Evolutionary conservation across 768 basidiomycete genomes (phyloP), one percentile per base, ranked within the genome.

Genomic region (Kwoniella mangroviensis): DNA sequence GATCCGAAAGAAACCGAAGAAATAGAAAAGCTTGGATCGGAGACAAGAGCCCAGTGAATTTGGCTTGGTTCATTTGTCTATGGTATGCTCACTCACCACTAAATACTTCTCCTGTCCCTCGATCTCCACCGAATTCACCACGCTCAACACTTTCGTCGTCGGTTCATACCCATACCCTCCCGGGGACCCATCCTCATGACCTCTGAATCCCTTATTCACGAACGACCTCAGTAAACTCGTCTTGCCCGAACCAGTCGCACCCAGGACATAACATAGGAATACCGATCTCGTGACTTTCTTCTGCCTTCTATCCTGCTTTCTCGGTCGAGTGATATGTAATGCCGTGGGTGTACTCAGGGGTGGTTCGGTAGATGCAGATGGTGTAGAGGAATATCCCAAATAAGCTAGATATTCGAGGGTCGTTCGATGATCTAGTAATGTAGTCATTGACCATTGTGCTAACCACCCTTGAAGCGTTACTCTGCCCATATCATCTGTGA

Each of bases 371-470:
- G 83, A 78, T 28, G 75, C 80, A 43, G 79, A 71, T 21, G 84
- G 76, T 13, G 78, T 74, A 49, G 76, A 80, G 0, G 92, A 90
- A 83, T 95, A 98, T 55, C 94, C 95, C 57, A 98, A 88, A 82
- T 98, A 97, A 4, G 94, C 95, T 11, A 99, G 90, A 82, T 98
- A 98, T 28, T 93, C 90, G 21, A 99, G 85, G 0, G 96, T 95
- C 17, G 91, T 92, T 81, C 89, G 91, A 77, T 96, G 91, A 72
- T 97, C 93, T n/a, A 98, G 87, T 0, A 98, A 86, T 0, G 96
- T 99, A 1, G 94, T 95, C 95, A 98, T 97, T 80, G 95, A 96
- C 96, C 96, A 99, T 80, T 97, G 95, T 21, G 96, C 96, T 28
- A 98, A 85, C 96, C 96, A 99, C 1, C 94, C 93, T 84, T 98